Evolutionary conservation across 129 eudicot species (phyloP).

Genomic region (Chrysanthemum seticuspe): DNA sequence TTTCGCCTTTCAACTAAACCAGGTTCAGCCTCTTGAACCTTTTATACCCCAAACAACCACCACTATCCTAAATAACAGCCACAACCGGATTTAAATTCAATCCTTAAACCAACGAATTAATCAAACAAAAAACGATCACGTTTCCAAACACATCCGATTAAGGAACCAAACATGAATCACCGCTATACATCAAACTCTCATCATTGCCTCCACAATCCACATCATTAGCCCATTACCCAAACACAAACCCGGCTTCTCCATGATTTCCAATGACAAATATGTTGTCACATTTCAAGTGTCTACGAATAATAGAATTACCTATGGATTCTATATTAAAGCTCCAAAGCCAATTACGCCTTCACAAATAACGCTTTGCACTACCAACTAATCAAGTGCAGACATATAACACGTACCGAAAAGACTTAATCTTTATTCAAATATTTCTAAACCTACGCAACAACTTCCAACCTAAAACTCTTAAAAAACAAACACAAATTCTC

Average conservation of each 20-base stretch:
- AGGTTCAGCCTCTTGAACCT: constrained; percentile 42
- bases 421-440: no score
- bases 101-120: constrained; percentile 48
- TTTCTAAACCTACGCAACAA: no score
- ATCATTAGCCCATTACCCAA: constrained; percentile 35
- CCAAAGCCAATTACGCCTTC: no score
- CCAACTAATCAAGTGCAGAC: no score
- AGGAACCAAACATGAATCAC: constrained; percentile 36
- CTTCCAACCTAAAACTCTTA: no score
- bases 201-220: constrained; percentile 18
- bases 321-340: no score
- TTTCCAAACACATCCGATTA: constrained; percentile 70
- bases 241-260: constrained; percentile 28
- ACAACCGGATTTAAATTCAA: constrained; percentile 44
- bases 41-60: constrained; percentile 17
- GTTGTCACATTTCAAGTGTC: no score
- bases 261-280: no score
- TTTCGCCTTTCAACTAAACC: constrained; percentile 63
- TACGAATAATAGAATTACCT: no score
- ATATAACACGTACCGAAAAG: no score
- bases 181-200: constrained; percentile 35
- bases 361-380: no score
- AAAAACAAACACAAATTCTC: no score
- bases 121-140: constrained; percentile 70
- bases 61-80: constrained; percentile 42